Conservation (phyloP, 345 rosid species). For the Euphorbia pulcherrima region DNA sequence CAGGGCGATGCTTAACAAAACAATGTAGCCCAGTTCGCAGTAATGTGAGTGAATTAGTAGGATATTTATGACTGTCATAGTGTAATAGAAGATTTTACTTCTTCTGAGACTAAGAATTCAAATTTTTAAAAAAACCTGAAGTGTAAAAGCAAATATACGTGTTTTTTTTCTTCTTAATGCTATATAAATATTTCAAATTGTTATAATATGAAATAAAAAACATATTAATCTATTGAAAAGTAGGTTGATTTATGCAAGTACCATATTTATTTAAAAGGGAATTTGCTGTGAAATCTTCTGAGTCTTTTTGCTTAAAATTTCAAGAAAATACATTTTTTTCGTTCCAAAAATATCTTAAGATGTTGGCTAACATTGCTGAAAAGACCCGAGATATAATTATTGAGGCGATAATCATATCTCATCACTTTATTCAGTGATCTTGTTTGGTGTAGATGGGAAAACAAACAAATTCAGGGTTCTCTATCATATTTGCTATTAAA, state of each 20-base stretch:
- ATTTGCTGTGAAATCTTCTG: not conserved
- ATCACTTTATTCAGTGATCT: not conserved
- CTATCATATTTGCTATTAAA: not conserved
- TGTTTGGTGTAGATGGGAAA: not conserved
- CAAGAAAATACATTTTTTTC: not conserved
- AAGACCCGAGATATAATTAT: not conserved
- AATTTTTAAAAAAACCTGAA: not conserved
- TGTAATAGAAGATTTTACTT: too few relatives aligned
- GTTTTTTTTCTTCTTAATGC: not conserved
- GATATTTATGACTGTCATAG: too few relatives aligned
- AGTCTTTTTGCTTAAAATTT: not conserved
- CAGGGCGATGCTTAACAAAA: not conserved
- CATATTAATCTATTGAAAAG: not conserved
- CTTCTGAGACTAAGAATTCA: not conserved
- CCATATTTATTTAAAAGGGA: not conserved
- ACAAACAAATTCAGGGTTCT: not conserved
- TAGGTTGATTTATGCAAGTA: not conserved
- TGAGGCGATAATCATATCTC: not conserved
- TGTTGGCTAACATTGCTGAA: not conserved
- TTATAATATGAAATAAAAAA: too few relatives aligned
- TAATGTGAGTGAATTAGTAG: too few relatives aligned
- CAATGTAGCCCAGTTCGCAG: not conserved
- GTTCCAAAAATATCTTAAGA: not conserved
- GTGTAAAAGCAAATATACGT: not conserved
- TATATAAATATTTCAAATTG: not conserved